Evolutionary conservation across 1,284 basidiomycete genomes (phyloP), one percentile per base, ranked within the genome.

Genomic region (Tilletia indica): DNA sequence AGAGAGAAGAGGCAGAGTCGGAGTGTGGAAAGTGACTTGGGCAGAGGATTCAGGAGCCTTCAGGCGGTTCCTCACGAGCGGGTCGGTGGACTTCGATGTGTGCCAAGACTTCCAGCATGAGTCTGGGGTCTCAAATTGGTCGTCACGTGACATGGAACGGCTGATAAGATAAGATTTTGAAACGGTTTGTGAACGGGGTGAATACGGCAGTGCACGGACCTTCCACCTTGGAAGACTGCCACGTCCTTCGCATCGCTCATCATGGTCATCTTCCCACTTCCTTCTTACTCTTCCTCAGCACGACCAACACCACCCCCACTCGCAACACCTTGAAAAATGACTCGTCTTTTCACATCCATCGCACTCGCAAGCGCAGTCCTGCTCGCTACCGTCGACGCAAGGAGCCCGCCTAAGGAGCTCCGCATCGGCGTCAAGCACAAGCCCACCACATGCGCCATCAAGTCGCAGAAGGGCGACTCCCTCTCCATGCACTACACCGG

Each of bases 401-500:
- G 74, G 71, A 73, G 75, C 48, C 73, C 73, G 45, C 80, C 82
- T 0, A 72, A 75, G 72, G 56, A 73, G 69, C 72, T 83, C 68
- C 77, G 80, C 70, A 77, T 81, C 63, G 85, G 77, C 9, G 86
- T 87, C 78, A 87, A 86, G 78, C 83, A 85, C 81, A 85, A 85
- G 73, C 78, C 78, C 3, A 87, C 87, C 1, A 86, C 87, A 58
- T 93, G 93, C 82, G 70, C 86, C 1, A 76, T 86, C 45, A 89
- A 88, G 78, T 88, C 91, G 0, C 83, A 86, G 81, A 89, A 87
- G 54, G 91, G 91, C 0, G 92, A 93, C 82, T 79, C 85, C 61
- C 87, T 94, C 76, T 82, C 88, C 75, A 91, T 94, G 75, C 79
- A 82, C 61, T 77, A 93, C 90, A 92, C 91, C 4, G 92, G 93